Percentiles rank a stretch among this genome's conserved stretches.
Conservation (phyloP, 2,329 filamentous ascomycete species). For the Pseudocercospora macadamiae region DNA sequence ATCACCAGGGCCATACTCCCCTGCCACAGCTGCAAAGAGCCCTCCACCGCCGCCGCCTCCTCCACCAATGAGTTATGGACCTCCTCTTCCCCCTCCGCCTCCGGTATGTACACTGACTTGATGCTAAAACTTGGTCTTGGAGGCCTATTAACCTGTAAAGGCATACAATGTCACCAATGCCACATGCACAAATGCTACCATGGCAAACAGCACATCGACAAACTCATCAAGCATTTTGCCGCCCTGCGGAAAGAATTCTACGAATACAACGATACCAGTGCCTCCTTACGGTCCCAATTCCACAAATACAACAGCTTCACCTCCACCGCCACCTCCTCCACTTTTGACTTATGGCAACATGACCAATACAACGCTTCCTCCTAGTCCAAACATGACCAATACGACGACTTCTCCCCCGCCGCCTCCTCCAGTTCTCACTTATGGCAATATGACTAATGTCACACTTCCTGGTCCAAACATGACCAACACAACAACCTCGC, state of each 20-base stretch:
- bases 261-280: not conserved
- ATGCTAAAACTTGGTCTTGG: not conserved
- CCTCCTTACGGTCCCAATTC: not conserved
- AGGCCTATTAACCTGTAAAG: not conserved
- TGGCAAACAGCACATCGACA: not conserved
- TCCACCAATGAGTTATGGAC: not conserved
- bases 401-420: too few relatives aligned
- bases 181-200: not conserved
- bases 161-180: not conserved
- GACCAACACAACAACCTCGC: too few relatives aligned
- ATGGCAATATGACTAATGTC: too few relatives aligned
- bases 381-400: too few relatives aligned
- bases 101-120: not conserved
- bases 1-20: not conserved
- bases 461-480: too few relatives aligned
- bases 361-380: too few relatives aligned
- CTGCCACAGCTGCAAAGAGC: not conserved
- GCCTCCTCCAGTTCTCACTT: too few relatives aligned
- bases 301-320: not conserved
- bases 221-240: not conserved
- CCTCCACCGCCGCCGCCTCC: not conserved
- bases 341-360: not conserved
- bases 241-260: not conserved
- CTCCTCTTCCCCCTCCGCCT: not conserved
- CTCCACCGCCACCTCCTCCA: not conserved